phyloP scores from a whole-genome alignment of 371 early-diverging fungal species.

The Mucor saturninus region DNA sequence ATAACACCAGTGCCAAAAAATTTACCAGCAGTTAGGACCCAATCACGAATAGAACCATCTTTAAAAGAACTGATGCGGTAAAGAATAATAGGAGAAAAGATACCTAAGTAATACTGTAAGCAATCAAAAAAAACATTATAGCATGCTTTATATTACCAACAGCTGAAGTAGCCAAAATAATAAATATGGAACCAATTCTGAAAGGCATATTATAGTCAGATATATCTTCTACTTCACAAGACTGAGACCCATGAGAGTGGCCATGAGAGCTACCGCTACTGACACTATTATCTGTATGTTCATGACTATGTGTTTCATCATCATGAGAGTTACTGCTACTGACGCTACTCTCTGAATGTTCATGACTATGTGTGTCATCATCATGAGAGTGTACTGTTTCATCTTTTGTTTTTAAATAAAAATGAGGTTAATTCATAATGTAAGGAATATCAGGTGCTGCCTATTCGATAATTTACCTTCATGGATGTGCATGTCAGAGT shows the following conservation, averaged over 20 bases:
- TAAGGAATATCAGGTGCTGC: too few species aligned
- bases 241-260: conserved; percentile 15
- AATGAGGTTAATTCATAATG: too few species aligned
- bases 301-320: conserved; percentile 7
- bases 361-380: too few species aligned
- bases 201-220: conserved; percentile 27
- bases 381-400: too few species aligned
- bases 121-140: too few species aligned
- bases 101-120: neutral
- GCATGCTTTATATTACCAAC: conserved; percentile 10
- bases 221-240: conserved; percentile 9
- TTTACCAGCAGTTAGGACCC: conserved; percentile 32
- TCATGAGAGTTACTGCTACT: too few species aligned
- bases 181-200: conserved; percentile 32
- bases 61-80: conserved; percentile 27
- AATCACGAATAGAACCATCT: conserved; percentile 25
- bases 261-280: conserved; percentile 8
- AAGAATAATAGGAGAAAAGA: conserved; percentile 32
- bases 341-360: too few species aligned
- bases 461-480: too few species aligned
- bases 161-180: conserved; percentile 34
- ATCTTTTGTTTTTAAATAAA: too few species aligned
- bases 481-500: too few species aligned
- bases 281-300: conserved; percentile 13
- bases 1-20: conserved; percentile 80